Evolutionary conservation across 1,139 yeast species (phyloP), one percentile per base, ranked within the genome.

Genomic region (Candida frijolesensis): DNA sequence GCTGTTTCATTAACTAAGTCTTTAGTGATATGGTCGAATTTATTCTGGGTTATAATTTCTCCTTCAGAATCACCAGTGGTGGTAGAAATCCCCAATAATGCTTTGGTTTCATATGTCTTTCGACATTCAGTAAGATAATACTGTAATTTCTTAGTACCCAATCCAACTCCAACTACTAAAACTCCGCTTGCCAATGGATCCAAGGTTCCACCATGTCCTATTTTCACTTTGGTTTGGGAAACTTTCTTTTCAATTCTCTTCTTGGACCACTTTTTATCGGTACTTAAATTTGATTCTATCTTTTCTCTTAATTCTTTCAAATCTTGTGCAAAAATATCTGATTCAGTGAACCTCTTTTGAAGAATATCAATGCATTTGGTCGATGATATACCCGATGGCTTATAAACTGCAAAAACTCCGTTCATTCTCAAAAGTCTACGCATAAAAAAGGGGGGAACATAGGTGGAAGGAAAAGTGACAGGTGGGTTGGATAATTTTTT

Each of bases 201-300:
- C 43, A 95, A 74, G 0, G 99, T 94, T 6, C 99, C 99, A 7
- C 99, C 99, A 67, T 95, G 99, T 1, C 99, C 99, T 73, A 94
- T 87, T 63, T 95, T 94, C 30, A 92, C 82, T 60, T 84, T 84
- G 10, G 56, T 46, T n/a, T 80, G 69, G 44, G 79, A 70, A 33
- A 79, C 72, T 49, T 78, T 78, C 52, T 83, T 77, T 50, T 58
- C 75, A 60, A 68, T 78, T 64, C 66, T 71, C 61, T 65, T 70
- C 67, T 57, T 74, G 65, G 70, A 73, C 79, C 71, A 79, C 66
- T 67, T 80, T 67, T 57, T 77, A 71, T 59, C 82, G 65, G 66
- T 76, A 64, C 60, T 79, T 66, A 65, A 72, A 64, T 62, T 72
- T 44, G 60, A 61, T 29, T 65, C 57, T 46, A 70, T 64, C 50